Base-by-base conservation (phyloP, 129 eudicot species). In the Saposhnikovia divaricata region DNA sequence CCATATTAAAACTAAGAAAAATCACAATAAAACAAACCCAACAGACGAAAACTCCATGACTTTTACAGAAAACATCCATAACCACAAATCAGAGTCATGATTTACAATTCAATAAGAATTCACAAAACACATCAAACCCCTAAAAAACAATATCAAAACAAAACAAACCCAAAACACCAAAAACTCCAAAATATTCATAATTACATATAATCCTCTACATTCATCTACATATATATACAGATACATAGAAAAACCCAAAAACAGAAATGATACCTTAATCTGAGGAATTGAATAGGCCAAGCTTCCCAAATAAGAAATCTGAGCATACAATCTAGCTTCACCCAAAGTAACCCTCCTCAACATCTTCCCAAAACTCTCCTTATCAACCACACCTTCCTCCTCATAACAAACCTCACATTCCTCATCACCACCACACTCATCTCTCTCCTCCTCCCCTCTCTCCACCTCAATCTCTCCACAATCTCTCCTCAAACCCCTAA, bases 301-400 rank as follows among this genome's bases (percentile, higher is more conserved):
- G 77, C 79, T 88, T 38, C 97, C 99, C 88, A 95, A 92, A 83
- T 89, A 90, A 76, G 91, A 95, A 88, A 95, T 73, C 82, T 89
- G 87, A 79, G 96, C 85, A 90, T 92, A 95, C 82, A 95, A 80
- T 70, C 92, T 89, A 40, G 99, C 97, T 81, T 95, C 97, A 34
- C 85, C 85, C 72, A 95, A 74, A 16, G 96, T 85, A 46, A 95
- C 99, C 84, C 91, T 95, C 65, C 81, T 76, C 37, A 95, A 86
- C 86, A 95, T 70, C 85, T 90, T 95, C n/a, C 93, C 87, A 83
- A 95, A 95, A 9, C 95, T 87, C 61, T 82, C 82, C 50, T 79
- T 85, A 80, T 92, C 95, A 78, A 92, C 89, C 76, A 84, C 84
- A 44, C 89, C 77, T 25, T 81, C 86, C 34, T 82, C 82, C 34